These are phyloP conservation scores for Agaricus subrufescens DNA, from an alignment of 768 basidiomycete species.

Conservation along the genomic window DNA sequence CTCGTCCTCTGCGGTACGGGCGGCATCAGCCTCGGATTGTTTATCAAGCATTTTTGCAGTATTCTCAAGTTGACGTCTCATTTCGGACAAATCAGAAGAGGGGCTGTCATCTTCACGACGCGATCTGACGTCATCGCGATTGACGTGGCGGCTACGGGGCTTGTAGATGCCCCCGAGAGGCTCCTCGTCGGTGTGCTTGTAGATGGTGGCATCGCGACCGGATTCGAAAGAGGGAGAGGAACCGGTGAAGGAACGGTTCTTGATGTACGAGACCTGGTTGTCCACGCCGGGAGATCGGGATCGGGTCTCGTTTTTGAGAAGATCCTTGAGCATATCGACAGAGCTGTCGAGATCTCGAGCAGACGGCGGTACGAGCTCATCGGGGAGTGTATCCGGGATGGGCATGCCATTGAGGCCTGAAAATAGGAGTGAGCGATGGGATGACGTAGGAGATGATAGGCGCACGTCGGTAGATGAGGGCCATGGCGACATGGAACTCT, in stretches of 20 bases:
- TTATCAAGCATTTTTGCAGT: constrained; percentile 80
- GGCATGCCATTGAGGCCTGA: constrained; percentile 89
- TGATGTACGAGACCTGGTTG: constrained; percentile 53
- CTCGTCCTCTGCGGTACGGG: constrained; percentile 76
- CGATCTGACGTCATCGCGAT: constrained; percentile 76
- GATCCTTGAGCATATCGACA: constrained; percentile 82
- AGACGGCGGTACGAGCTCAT: constrained; percentile 90
- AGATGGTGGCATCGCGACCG: constrained; percentile 84
- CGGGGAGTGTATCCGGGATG: constrained; percentile 81
- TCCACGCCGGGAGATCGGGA: constrained; percentile 58
- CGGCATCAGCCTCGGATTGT: constrained; percentile 55
- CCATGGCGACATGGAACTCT: constrained; percentile 99
- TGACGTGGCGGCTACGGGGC: constrained; percentile 76
- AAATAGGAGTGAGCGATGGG: neutral
- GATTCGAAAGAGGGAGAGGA: constrained; percentile 48
- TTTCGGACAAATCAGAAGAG: constrained; percentile 71
- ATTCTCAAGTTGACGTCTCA: constrained; percentile 78
- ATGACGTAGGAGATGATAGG: constrained; percentile 15
- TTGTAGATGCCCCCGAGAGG: constrained; percentile 70
- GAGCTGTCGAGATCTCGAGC: constrained; percentile 84
- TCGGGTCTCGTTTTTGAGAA: constrained; percentile 84
- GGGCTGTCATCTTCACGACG: constrained; percentile 62
- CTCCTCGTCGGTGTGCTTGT: constrained; percentile 71
- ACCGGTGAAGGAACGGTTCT: constrained; percentile 67
- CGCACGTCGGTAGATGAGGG: constrained; percentile 92